Conservation (phyloP, 2,329 filamentous ascomycete species). For the Stemphylium beticola region DNA sequence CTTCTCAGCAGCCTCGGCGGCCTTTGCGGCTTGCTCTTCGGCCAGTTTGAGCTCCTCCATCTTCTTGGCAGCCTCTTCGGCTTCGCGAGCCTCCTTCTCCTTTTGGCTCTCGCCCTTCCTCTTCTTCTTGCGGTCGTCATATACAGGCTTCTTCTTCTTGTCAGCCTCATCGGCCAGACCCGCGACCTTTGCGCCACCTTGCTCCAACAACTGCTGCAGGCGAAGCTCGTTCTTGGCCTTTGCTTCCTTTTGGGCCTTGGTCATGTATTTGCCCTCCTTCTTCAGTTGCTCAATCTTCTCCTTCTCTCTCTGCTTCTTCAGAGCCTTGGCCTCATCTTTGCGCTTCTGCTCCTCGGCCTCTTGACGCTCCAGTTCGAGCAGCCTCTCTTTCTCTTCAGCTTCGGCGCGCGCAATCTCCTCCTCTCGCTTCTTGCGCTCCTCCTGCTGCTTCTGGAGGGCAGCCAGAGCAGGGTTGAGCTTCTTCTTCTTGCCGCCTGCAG, state of each 20-base stretch:
- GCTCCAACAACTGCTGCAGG: constrained; percentile 83
- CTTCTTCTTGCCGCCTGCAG: constrained; percentile 76
- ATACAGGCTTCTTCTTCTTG: constrained; percentile 80
- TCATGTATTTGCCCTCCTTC: constrained; percentile 85
- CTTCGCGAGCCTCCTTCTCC: constrained; percentile 52
- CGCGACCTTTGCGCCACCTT: constrained; percentile 69
- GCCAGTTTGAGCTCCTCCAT: constrained; percentile 59
- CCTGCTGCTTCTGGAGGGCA: constrained; percentile 81
- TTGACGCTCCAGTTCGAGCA: constrained; percentile 69
- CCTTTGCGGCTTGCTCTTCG: constrained; percentile 75
- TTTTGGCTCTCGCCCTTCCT: constrained; percentile 65
- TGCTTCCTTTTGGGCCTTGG: constrained; percentile 83
- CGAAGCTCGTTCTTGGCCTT: constrained; percentile 80
- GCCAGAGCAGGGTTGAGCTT: constrained; percentile 80
- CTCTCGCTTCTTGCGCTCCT: constrained; percentile 70
- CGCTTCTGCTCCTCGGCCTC: constrained; percentile 72
- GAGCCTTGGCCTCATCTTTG: constrained; percentile 73
- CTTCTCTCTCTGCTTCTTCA: constrained; percentile 86
- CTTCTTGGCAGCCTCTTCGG: constrained; percentile 64
- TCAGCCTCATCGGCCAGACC: constrained; percentile 62
- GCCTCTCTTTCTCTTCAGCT: constrained; percentile 69
- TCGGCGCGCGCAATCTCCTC: constrained; percentile 66
- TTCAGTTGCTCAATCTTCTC: constrained; percentile 86
- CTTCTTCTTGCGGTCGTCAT: constrained; percentile 79
- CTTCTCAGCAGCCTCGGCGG: constrained; percentile 75